Evolutionary conservation across 805 yeast genomes (phyloP), one percentile per base, ranked within the genome.

Genomic region (Ogataea glucozyma): DNA sequence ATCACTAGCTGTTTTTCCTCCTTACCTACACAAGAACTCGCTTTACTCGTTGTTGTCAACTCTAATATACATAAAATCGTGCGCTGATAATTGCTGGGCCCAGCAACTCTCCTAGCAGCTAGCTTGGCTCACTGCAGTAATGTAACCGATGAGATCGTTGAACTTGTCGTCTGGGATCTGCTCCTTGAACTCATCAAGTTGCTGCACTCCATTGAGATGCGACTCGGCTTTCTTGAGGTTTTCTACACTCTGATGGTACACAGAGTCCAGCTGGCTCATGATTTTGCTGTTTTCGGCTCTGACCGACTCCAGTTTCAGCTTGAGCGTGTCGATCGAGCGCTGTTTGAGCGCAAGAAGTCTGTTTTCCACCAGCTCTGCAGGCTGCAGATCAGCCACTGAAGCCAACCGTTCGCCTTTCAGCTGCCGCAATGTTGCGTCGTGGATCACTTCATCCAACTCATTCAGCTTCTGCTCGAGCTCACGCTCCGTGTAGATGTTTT

Each of bases 401-500:
- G 53, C 26, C 1, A 51, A 39, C 11, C 41, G 22, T 3, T 54
- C 51, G 4, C 32, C 40, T 18, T 48, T 46, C 4, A 40, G 21
- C 19, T 47, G 40, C 5, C 49, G 43, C 17, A 34, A 38, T 34
- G 46, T 38, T 21, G 80, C 79, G 10, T 58, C 60, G 22, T 63
- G 60, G 11, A 78, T 67, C 13, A 78, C 60, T 41, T 70, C 72
- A 53, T 78, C 83, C 35, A 78, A 58, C 39, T 69, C 70, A 48
- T 76, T 61, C 37, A 78, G 60, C 42, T 71, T 75, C 14, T 26
- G 37, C 47, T 73, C 66, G 18, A 78, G 54, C 26, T 70, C 66
- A 12, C 76, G 45, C 42, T 78, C 81, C 10, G 60, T 48, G 53
- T 71, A 76, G 1, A 78, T 75, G 37, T 65, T 58, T 5, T 69